These are phyloP conservation scores for Asterella californica DNA, from an alignment of 225 moss, liverwort and hornwort genomes.

Conservation along the genomic window DNA sequence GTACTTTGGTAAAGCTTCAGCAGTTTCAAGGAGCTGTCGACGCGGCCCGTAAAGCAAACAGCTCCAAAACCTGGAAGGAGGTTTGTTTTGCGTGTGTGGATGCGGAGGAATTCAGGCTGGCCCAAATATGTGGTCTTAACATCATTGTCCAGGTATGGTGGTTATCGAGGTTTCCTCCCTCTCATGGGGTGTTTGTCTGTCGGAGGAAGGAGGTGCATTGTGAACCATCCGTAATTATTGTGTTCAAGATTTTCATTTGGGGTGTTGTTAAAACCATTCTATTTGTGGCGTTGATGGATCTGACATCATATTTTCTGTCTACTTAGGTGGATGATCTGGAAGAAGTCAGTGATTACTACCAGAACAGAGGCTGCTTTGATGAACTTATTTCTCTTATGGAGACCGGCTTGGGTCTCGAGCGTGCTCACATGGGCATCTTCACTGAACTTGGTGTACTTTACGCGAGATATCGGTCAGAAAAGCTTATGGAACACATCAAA, in stretches of 20 bases:
- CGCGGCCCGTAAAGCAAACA: constrained; percentile 98
- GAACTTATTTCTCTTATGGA: constrained; percentile 99
- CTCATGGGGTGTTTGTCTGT: not conserved
- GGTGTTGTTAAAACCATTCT: too few species aligned
- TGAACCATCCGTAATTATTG: not conserved
- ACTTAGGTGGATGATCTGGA: constrained; percentile 93
- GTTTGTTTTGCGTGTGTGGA: constrained; percentile 98
- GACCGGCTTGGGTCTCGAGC: constrained; percentile 95
- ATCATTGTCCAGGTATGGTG: constrained; percentile 85
- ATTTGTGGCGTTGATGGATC: too few species aligned
- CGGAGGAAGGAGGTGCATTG: not conserved
- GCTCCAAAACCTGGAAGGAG: constrained; percentile 95
- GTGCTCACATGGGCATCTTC: constrained; percentile 99
- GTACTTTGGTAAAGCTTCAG: constrained; percentile 85
- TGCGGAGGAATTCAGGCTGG: constrained; percentile 92
- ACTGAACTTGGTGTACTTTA: constrained; percentile 95
- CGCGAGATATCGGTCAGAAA: constrained; percentile 93
- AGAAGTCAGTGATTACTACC: constrained; percentile 95
- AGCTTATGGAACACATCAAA: constrained; percentile 99
- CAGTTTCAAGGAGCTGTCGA: constrained; percentile 98
- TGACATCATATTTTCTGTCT: not conserved
- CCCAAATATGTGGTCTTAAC: constrained; percentile 95
- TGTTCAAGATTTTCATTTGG: too few species aligned
- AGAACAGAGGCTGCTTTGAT: constrained; percentile 88
- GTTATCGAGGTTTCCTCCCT: not conserved